Evolutionary conservation across 352 stramenopile species (phyloP).

Genomic region (Phytopythium litorale): DNA sequence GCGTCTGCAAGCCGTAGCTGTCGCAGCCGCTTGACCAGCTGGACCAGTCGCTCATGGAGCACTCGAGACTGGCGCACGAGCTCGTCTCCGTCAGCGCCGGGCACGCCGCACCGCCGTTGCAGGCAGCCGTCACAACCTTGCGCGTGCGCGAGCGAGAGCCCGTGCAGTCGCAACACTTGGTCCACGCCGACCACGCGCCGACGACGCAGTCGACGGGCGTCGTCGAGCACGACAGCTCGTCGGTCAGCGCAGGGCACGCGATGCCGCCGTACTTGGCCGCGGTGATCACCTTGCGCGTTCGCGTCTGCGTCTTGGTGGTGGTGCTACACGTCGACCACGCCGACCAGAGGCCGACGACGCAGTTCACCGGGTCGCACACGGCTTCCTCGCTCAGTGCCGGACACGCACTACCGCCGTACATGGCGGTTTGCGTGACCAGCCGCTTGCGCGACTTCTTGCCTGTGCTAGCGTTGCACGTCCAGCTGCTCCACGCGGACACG

Average conservation of each 20-base stretch:
- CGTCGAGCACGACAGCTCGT: slow-evolving; percentile 37
- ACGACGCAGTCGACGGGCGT: slow-evolving; percentile 42
- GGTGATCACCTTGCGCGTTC: slow-evolving; percentile 27
- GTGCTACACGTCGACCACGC: slow-evolving; percentile 30
- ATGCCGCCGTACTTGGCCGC: slow-evolving; percentile 29
- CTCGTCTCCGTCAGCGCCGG: slow-evolving; percentile 26
- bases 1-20: slow-evolving; percentile 32
- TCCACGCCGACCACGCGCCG: slow-evolving; percentile 39
- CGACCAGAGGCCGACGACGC: slow-evolving; percentile 29
- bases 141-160: slow-evolving; percentile 30
- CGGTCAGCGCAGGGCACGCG: slow-evolving; percentile 31
- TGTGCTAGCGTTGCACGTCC: slow-evolving; percentile 23
- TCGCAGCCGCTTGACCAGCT: slow-evolving; percentile 50
- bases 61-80: slow-evolving; percentile 41
- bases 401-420: slow-evolving; percentile 42
- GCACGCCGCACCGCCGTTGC: slow-evolving; percentile 36
- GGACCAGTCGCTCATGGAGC: slow-evolving; percentile 40
- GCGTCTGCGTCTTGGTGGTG: slow-evolving; percentile 19
- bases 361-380: slow-evolving; percentile 49
- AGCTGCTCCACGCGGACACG: slow-evolving; percentile 34
- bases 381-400: slow-evolving; percentile 17
- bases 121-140: slow-evolving; percentile 28
- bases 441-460: slow-evolving; percentile 39
- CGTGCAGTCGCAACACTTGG: slow-evolving; percentile 32
- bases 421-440: slow-evolving; percentile 13